Evolutionary conservation across 805 yeast species (phyloP).

Genomic region (Barnettozyma californica): DNA sequence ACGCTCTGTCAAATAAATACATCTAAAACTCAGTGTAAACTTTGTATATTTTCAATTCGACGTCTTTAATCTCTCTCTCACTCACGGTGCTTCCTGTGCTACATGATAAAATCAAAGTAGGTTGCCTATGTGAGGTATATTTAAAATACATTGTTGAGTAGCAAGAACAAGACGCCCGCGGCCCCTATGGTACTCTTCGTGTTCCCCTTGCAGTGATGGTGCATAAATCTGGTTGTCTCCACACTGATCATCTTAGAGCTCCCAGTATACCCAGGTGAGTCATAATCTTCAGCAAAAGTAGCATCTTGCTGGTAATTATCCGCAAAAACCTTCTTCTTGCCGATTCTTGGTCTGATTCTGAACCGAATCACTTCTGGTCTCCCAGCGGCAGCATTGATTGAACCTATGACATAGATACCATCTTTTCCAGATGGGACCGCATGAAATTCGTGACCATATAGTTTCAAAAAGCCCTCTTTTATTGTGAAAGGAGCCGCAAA

Average conservation of each 20-base stretch:
- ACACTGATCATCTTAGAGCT: background rate
- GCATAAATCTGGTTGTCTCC: background rate
- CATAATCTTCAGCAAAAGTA: background rate
- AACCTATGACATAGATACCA: conserved; percentile 2
- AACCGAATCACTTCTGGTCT: background rate
- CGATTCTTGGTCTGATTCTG: conserved; percentile 5
- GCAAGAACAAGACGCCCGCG: background rate
- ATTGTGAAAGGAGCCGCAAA: conserved; percentile 6
- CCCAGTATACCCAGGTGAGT: background rate
- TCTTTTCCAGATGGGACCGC: conserved; percentile 6
- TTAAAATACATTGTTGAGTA: background rate
- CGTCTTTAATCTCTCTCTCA: too few relatives aligned
- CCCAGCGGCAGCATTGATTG: background rate
- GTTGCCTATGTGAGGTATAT: too few relatives aligned
- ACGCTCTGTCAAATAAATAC: too few relatives aligned
- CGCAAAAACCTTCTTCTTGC: background rate
- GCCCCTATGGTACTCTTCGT: background rate
- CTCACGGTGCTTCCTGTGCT: too few relatives aligned
- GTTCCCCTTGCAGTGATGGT: background rate
- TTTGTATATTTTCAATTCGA: too few relatives aligned
- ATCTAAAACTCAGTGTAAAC: too few relatives aligned
- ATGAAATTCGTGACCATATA: conserved; percentile 4
- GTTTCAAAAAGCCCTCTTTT: conserved; percentile 2
- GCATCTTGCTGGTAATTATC: background rate
- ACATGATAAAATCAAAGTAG: too few relatives aligned